Conservation (phyloP, 352 stramenopile genomes). For the Globisporangium ultimum region DNA sequence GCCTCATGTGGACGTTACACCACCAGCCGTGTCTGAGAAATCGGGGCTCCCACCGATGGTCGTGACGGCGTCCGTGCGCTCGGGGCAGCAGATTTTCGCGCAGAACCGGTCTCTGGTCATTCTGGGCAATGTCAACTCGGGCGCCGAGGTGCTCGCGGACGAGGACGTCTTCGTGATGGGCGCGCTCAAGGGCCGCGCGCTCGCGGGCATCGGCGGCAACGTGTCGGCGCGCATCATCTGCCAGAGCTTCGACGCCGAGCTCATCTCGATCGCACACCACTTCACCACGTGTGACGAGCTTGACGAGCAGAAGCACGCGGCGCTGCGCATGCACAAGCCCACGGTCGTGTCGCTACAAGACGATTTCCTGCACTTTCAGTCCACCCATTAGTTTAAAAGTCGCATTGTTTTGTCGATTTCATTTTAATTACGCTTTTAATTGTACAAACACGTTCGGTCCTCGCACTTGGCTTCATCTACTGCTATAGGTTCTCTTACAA, state of each 20-base stretch:
- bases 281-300: conserved; percentile 88
- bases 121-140: conserved; percentile 83
- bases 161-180: conserved; percentile 84
- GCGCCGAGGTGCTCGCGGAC: conserved; percentile 85
- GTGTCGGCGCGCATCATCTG: conserved; percentile 59
- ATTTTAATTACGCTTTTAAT: neutral
- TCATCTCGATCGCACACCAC: conserved; percentile 87
- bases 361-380: conserved; percentile 66
- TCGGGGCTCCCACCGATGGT: conserved; percentile 44
- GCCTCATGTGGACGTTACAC: neutral
- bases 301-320: conserved; percentile 29
- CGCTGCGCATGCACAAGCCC: conserved; percentile 46
- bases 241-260: conserved; percentile 85
- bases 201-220: conserved; percentile 83
- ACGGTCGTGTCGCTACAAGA: conserved; percentile 56
- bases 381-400: conserved; percentile 16
- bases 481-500: neutral
- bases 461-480: neutral
- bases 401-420: neutral
- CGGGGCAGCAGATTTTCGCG: conserved; percentile 86
- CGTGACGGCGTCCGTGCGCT: conserved; percentile 70
- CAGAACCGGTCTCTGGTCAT: conserved; percentile 81
- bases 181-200: conserved; percentile 75
- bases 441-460: neutral
- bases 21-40: neutral